Percentiles rank a stretch among this genome's conserved stretches.
Evolutionary conservation across 192 early-diverging fungal genomes (phyloP).

Genomic region (Coemansia sp.): DNA sequence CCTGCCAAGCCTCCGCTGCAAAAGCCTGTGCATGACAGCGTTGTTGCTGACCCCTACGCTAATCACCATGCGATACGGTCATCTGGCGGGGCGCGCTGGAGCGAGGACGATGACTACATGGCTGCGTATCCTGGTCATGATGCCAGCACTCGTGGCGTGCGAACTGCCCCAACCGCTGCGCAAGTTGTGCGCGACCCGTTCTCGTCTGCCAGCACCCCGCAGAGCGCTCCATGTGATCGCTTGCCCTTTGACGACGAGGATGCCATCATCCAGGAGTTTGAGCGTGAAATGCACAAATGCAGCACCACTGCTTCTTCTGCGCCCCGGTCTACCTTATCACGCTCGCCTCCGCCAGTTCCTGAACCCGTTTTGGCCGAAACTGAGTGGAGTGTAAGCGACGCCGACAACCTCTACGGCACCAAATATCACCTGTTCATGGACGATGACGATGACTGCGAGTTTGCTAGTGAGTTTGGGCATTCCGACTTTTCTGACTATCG

Average conservation of each 20-base stretch:
- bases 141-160: conserved; percentile 2
- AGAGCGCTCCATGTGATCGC: conserved; percentile 21
- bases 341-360: neutral
- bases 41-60: conserved; percentile 43
- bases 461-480: conserved; percentile 19
- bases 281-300: conserved; percentile 55
- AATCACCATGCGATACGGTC: conserved; percentile 7
- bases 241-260: conserved; percentile 54
- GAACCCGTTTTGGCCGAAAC: conserved; percentile 4
- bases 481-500: conserved; percentile 10
- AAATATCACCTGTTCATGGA: conserved; percentile 29
- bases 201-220: conserved; percentile 5
- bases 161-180: neutral
- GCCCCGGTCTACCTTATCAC: neutral
- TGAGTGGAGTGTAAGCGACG: conserved; percentile 20
- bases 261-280: conserved; percentile 54
- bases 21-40: neutral
- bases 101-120: neutral
- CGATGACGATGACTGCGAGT: conserved; percentile 23
- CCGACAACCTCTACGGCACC: conserved; percentile 29
- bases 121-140: neutral
- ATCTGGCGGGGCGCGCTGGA: neutral
- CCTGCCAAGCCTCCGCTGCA: conserved; percentile 13
- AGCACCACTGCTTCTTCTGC: neutral
- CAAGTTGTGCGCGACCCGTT: conserved; percentile 49